Conservation (phyloP, 2,329 filamentous ascomycete species). For the Fusarium humuli region DNA sequence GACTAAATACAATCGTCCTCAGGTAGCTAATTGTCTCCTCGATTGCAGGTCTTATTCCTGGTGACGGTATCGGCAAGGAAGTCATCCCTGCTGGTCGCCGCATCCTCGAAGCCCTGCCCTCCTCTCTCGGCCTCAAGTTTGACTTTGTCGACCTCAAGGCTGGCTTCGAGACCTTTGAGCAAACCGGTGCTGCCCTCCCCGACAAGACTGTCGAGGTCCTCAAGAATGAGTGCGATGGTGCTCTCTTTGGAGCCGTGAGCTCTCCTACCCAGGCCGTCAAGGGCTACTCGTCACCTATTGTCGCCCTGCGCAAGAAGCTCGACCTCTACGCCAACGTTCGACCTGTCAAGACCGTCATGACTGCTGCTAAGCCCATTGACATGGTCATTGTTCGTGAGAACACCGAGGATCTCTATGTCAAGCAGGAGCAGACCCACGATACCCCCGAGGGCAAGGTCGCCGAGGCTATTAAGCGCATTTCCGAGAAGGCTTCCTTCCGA, state of each 20-base stretch:
- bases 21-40: constrained; percentile 4
- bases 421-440: constrained; percentile 89
- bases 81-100: constrained; percentile 95
- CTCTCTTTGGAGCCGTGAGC: constrained; percentile 94
- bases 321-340: constrained; percentile 98
- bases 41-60: constrained; percentile 85
- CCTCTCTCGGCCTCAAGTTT: constrained; percentile 93
- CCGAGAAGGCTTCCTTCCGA: constrained; percentile 82
- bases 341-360: constrained; percentile 86
- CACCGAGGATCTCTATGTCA: constrained; percentile 98
- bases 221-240: constrained; percentile 91
- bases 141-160: constrained; percentile 93
- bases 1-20: not conserved
- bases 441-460: constrained; percentile 84
- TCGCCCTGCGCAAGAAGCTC: constrained; percentile 93
- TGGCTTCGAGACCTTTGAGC: constrained; percentile 92
- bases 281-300: constrained; percentile 96
- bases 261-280: constrained; percentile 90
- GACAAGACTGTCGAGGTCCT: constrained; percentile 92
- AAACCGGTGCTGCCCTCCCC: constrained; percentile 87
- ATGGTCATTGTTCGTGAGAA: constrained; percentile 99
- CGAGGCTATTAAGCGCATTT: constrained; percentile 98
- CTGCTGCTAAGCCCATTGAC: constrained; percentile 79
- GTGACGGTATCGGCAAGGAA: constrained; percentile 98
- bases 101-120: constrained; percentile 90